Conservation (phyloP, 805 yeast species). For the Debaryomyces prosopidis region DNA sequence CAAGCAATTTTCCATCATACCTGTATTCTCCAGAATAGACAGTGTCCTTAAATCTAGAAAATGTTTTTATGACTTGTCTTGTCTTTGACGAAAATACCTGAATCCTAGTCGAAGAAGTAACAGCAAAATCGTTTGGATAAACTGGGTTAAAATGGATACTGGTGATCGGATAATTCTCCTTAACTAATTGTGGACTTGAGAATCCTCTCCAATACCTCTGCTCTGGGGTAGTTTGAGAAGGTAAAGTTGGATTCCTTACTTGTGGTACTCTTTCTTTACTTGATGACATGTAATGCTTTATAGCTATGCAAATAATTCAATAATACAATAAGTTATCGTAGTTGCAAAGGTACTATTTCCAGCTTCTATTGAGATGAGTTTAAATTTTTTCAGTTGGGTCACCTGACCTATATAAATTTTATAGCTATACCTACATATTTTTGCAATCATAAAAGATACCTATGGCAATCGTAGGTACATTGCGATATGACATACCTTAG, state of each 20-base stretch:
- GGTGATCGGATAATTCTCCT: constrained; percentile 89
- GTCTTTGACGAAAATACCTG: constrained; percentile 94
- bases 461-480: too few relatives aligned
- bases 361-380: background rate
- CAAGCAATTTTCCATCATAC: constrained; percentile 85
- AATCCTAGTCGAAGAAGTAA: constrained; percentile 86
- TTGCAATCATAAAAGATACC: too few relatives aligned
- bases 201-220: constrained; percentile 93
- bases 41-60: constrained; percentile 84
- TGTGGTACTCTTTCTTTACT: constrained; percentile 63
- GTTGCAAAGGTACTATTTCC: background rate
- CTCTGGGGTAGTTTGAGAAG: constrained; percentile 86
- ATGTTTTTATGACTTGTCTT: constrained; percentile 84
- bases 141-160: constrained; percentile 86
- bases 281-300: constrained; percentile 65
- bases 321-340: background rate
- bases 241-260: constrained; percentile 71
- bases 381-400: background rate
- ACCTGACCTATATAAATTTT: background rate
- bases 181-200: constrained; percentile 79
- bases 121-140: constrained; percentile 88
- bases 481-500: too few relatives aligned
- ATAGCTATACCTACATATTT: too few relatives aligned
- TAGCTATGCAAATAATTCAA: background rate
- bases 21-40: constrained; percentile 92